Evolutionary conservation across 73 alveolate genomes (phyloP).

Genomic region (Tetrahymena malaccensis): DNA sequence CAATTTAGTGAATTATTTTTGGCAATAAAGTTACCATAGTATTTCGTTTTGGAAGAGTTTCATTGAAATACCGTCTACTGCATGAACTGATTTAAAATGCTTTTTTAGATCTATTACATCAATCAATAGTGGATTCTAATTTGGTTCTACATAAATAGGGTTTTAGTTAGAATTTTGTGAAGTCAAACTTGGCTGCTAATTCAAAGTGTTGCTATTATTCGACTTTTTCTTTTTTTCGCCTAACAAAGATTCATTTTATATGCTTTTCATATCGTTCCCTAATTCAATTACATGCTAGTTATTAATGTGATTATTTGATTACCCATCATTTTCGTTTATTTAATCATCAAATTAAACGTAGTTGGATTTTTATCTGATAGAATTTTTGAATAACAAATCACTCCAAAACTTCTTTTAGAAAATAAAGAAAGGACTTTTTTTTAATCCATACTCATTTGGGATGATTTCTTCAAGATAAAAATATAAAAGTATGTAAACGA

Average conservation of each 20-base stretch:
- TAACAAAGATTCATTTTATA: not conserved
- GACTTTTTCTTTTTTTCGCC: not conserved
- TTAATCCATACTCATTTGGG: slow-evolving; percentile 35
- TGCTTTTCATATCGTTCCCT: not conserved
- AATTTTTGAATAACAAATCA: not conserved
- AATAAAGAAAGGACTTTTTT: slow-evolving; percentile 18
- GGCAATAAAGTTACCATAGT: not conserved
- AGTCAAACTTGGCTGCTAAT: not conserved
- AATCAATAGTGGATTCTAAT: not conserved
- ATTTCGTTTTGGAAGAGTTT: slow-evolving; percentile 14
- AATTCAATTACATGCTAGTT: not conserved
- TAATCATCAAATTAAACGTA: not conserved
- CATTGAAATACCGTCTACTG: slow-evolving; percentile 70
- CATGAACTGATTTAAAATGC: slow-evolving; percentile 63
- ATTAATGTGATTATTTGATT: not conserved
- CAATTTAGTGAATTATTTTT: slow-evolving; percentile 44
- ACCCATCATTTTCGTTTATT: not conserved
- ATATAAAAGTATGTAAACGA: not conserved
- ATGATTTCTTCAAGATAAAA: slow-evolving; percentile 31
- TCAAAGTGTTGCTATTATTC: not conserved
- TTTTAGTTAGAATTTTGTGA: not conserved
- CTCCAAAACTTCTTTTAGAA: slow-evolving; percentile 1
- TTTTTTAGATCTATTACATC: slow-evolving; percentile 4
- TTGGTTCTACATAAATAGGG: not conserved
- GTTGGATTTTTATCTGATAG: not conserved